Evolutionary conservation across 169 alveolate genomes (phyloP), one percentile per base, ranked within the genome.

Genomic region (Eimeria brunetti): DNA sequence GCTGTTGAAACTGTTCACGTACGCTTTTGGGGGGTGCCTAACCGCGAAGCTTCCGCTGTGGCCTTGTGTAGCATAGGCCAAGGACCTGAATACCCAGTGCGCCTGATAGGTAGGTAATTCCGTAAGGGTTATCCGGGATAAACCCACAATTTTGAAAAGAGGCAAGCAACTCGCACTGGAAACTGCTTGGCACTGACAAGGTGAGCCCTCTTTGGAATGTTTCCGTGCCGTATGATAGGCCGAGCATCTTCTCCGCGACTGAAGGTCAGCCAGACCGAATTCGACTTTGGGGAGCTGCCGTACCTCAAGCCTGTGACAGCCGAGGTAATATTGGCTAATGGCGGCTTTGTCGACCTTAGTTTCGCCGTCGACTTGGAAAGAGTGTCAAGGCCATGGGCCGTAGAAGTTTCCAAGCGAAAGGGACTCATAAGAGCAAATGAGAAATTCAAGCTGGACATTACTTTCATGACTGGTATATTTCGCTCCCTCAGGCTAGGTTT

Each of bases 1-100:
- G 97, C 97, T 89, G 90, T 97, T 58, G 99, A 98, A 95, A 97
- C 98, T 71, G 99, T 98, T 11, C 98, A 98, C 76, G 97, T 98
- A 85, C 97, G 98, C 41, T 98, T 96, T 90, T 98, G 98, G 84
- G 98, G 99, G 46, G 97, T 98, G 56, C 98, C 98, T 62, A 98
- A 98, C 76, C 96, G 97, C 84, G 95, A 97, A 89, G 98, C 97
- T 84, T 97, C 97, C 73, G 98, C 99, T 36, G 95, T 97, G 4
- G 99, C 99, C 46, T 97, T 98, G 78, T 98, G 99, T 80, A 95
- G 97, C 84, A 98, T 98, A 1, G 99, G 98, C 69, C 99, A 99
- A 36, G 99, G 99, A n/a, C 99, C 99, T 38, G 98, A 98, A 62
- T 98, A 98, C 96, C 98, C 98, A 94, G 98, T 98, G 49, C 97